Evolutionary conservation across 1,139 yeast species (phyloP), one percentile per base, ranked within the genome.

Genomic region (Lizanozyma gosingica): DNA sequence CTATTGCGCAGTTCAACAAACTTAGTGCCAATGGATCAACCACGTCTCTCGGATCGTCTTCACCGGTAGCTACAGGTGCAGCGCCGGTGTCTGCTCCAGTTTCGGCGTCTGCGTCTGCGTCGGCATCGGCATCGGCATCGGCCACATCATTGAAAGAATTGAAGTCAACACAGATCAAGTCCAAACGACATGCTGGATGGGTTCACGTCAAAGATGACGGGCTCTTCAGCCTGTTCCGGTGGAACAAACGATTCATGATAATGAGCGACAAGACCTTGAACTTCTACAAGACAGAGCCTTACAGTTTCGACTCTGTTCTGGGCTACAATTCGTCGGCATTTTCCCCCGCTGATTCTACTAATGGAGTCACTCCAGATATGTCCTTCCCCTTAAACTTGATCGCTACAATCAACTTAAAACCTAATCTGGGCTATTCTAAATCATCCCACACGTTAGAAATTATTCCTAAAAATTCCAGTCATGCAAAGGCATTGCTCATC

Each of bases 121-220:
- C 29, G 11, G 6, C 29, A 22, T 22, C 29, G 11, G 11, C 29
- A 6, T 6, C 29, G 6, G 29, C 11, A 6, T 11, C 29, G 11
- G 6, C 11, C 9, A 22, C 6, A 22, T 6, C 6, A 6, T 22
- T 22, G 29, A 22, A 6, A 6, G 6, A 6, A 6, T 6, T 11
- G 6, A 6, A 6, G 6, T 22, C 29, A 6, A 6, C 29, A 22
- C 29, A 22, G 29, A 22, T 22, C 11, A 22, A 22, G 11, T 22
- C 29, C 11, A 22, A 22, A 22, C 6, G 29, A 22, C 29, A 22
- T 22, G 29, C 64, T 17, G 97, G 97, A 0, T 90, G 96, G 95
- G 90, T 86, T 18, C 85, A 86, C 42, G 80, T 87, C 42, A 88
- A 87, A 58, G 97, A 90, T 52, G 97, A 90, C 52, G 95, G 96